Base-by-base conservation (phyloP, 352 stramenopile species). In the Pythium apleroticum region DNA sequence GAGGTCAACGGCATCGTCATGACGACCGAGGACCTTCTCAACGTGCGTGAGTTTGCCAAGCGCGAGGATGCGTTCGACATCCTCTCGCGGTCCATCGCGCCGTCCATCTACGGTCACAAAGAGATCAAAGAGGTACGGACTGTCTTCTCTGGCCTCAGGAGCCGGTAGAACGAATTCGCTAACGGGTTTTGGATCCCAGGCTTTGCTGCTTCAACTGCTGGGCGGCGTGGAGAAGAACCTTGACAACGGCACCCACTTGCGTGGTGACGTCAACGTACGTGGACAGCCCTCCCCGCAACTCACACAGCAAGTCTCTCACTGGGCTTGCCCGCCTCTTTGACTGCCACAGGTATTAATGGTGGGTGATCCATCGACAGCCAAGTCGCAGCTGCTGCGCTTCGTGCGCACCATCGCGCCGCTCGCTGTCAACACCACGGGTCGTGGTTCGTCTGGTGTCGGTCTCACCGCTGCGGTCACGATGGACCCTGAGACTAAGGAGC, bases 231-330 rank as follows among this genome's bases (percentile, higher is more conserved):
- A 98, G 71, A 97, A 98, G 68, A 99, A 99, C 64, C 75, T 99
- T 4, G 91, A 97, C 25, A 99, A 99, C 76, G 98, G 98, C 14
- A 99, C 97, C 8, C 97, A 99, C 87, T 88, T 99, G 48, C 95
- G 98, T 86, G 98, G 98, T 76, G 98, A 99, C 73, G 98, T 99
- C 64, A 99, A 99, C 71, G 84, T 95, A 57, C 71, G 80, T 48
- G 41, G n/a, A 25, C 31, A 37, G 10, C 6, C 31, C 14, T 37
- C 10, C 31, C 30, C 30, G 10, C 31, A 37, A 8, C 31, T 14
- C 31, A 37, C 10, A 37, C 31, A n/a, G n/a, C n/a, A n/a, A n/a
- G n/a, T n/a, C n/a, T n/a, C n/a, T n/a, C n/a, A n/a, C n/a, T n/a
- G n/a, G n/a, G n/a, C n/a, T n/a, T n/a, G n/a, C n/a, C n/a, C n/a